Conservation (phyloP, 257 asterid genomes). For the Penstemon barbatus region DNA sequence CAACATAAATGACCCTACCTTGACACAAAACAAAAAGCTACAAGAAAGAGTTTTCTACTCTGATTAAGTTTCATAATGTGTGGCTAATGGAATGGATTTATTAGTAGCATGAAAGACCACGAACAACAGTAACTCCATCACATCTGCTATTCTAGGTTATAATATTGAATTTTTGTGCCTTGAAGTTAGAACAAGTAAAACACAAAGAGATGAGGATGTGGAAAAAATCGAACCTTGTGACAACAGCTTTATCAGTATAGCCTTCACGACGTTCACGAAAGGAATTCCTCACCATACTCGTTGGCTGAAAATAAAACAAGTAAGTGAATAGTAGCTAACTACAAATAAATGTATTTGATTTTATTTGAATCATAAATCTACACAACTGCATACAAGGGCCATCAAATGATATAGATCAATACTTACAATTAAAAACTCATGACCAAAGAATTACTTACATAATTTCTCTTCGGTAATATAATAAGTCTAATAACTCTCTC, state of each 20-base stretch:
- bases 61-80: conserved; percentile 8
- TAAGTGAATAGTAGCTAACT: conserved; percentile 28
- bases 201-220: conserved; percentile 4
- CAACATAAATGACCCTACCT: conserved; percentile 11
- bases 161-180: conserved; percentile 1
- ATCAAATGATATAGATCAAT: conserved; percentile 15
- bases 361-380: conserved; percentile 1
- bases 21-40: conserved; percentile 15
- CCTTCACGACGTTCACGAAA: conserved; percentile 91
- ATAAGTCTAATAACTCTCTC: conserved; percentile 88
- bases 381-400: background rate
- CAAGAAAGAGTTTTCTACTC: conserved; percentile 5
- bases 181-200: conserved; percentile 13
- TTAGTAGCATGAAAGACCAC: conserved; percentile 12
- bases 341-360: background rate
- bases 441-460: conserved; percentile 54
- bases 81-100: conserved; percentile 6
- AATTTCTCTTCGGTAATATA: conserved; percentile 83
- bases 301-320: conserved; percentile 57
- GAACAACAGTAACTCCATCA: conserved; percentile 9
- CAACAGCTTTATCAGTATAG: conserved; percentile 90
- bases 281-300: conserved; percentile 77
- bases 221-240: conserved; percentile 62
- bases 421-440: conserved; percentile 18
- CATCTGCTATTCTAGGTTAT: conserved; percentile 15